phyloP scores from a whole-genome alignment of 129 eudicot species.

The Flaveria trinervia region DNA sequence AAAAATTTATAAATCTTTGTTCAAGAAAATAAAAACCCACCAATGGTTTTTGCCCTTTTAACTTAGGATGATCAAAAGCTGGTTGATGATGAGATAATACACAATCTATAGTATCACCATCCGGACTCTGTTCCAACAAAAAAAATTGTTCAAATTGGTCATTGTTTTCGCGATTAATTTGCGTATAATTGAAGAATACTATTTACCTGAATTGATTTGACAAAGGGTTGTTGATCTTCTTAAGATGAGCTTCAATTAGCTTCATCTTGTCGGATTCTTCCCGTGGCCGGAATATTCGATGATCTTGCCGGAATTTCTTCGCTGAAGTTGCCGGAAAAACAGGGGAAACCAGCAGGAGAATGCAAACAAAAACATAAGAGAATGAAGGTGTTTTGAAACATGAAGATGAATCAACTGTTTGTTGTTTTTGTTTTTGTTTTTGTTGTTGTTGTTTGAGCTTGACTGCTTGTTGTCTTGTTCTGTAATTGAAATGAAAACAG shows the following conservation, averaged over 20 bases:
- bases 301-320: slow-evolving; percentile 32
- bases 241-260: slow-evolving; percentile 56
- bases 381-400: slow-evolving; percentile 48
- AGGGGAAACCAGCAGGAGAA: slow-evolving; percentile 47
- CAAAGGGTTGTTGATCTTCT: slow-evolving; percentile 69
- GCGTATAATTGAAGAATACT: background rate
- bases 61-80: slow-evolving; percentile 89
- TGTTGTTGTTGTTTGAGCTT: slow-evolving; percentile 38
- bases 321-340: slow-evolving; percentile 44
- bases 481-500: slow-evolving; percentile 35
- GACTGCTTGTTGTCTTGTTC: slow-evolving; percentile 44
- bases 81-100: slow-evolving; percentile 76
- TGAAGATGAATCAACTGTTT: slow-evolving; percentile 44
- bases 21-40: slow-evolving; percentile 32
- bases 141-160: slow-evolving; percentile 6
- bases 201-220: slow-evolving; percentile 78
- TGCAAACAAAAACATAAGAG: slow-evolving; percentile 57
- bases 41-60: slow-evolving; percentile 80
- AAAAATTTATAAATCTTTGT: background rate
- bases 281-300: slow-evolving; percentile 47
- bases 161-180: background rate
- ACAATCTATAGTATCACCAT: slow-evolving; percentile 93
- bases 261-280: slow-evolving; percentile 57
- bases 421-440: slow-evolving; percentile 10
- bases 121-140: slow-evolving; percentile 65